Percentiles rank a stretch among this genome's conserved stretches.
phyloP scores from a whole-genome alignment of 2,329 filamentous ascomycete genomes.

The Fusarium redolens region DNA sequence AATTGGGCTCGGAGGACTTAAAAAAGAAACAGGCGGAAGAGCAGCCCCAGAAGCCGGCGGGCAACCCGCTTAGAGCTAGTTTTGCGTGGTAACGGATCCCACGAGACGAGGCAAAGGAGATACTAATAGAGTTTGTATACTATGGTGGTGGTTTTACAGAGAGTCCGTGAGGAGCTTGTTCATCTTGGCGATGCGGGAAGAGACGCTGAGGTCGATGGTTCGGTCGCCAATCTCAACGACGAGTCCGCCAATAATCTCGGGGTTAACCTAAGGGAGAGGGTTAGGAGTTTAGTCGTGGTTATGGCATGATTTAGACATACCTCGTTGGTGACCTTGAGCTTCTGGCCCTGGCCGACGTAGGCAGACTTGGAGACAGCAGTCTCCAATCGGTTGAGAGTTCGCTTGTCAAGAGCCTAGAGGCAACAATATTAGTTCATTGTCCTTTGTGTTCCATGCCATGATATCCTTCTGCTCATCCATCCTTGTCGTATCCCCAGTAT shows the following conservation, averaged over 20 bases:
- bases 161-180: constrained; percentile 98
- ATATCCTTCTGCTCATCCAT: neutral
- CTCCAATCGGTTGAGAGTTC: constrained; percentile 88
- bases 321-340: constrained; percentile 96
- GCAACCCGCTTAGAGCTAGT: constrained; percentile 12
- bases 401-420: constrained; percentile 82
- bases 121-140: constrained; percentile 43
- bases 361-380: constrained; percentile 87
- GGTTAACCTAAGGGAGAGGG: constrained; percentile 75
- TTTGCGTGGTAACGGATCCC: constrained; percentile 19
- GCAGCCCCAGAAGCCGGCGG: constrained; percentile 30
- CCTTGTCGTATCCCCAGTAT: neutral
- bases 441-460: constrained; percentile 1
- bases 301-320: constrained; percentile 57
- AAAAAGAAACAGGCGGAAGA: constrained; percentile 30
- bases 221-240: constrained; percentile 97
- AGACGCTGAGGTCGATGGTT: constrained; percentile 97
- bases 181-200: constrained; percentile 94
- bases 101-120: constrained; percentile 39
- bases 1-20: constrained; percentile 26
- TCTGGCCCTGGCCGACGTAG: constrained; percentile 92
- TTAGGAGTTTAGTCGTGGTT: constrained; percentile 12
- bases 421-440: constrained; percentile 31
- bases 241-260: constrained; percentile 92
- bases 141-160: constrained; percentile 75